Conservation (phyloP, 768 basidiomycete species). For the Rhizopogon vinicolor region DNA sequence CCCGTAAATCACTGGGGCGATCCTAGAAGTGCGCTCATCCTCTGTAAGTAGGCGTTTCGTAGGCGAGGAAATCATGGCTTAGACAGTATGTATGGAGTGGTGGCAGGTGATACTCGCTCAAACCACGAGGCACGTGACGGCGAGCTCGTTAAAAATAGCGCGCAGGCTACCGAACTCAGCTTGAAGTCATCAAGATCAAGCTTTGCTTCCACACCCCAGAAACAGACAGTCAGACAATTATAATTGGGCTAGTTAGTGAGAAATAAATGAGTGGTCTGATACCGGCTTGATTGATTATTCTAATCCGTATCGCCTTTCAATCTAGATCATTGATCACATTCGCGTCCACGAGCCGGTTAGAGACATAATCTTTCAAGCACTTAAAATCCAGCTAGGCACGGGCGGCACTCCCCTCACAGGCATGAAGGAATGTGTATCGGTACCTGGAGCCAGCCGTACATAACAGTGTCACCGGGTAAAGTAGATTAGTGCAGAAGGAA, state of each 20-base stretch:
- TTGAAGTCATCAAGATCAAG: too few species aligned
- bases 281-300: neutral
- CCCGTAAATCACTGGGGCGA: slow-evolving; percentile 17
- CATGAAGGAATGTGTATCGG: too few species aligned
- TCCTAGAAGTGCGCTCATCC: slow-evolving; percentile 20
- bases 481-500: too few species aligned
- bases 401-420: too few species aligned
- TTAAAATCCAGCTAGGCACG: neutral
- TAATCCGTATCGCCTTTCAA: neutral
- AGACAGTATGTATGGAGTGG: neutral
- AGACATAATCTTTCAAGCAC: neutral
- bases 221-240: too few species aligned
- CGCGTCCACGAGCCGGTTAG: neutral
- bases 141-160: neutral
- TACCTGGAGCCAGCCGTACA: too few species aligned
- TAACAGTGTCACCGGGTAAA: too few species aligned
- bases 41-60: slow-evolving; percentile 34
- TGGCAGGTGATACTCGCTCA: neutral
- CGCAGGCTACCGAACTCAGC: neutral
- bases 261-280: neutral
- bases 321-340: neutral
- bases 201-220: too few species aligned
- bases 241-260: neutral
- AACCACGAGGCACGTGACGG: neutral
- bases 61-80: slow-evolving; percentile 14